Base-by-base conservation (phyloP, 805 yeast genomes). In the Starmerella bacillaris region DNA sequence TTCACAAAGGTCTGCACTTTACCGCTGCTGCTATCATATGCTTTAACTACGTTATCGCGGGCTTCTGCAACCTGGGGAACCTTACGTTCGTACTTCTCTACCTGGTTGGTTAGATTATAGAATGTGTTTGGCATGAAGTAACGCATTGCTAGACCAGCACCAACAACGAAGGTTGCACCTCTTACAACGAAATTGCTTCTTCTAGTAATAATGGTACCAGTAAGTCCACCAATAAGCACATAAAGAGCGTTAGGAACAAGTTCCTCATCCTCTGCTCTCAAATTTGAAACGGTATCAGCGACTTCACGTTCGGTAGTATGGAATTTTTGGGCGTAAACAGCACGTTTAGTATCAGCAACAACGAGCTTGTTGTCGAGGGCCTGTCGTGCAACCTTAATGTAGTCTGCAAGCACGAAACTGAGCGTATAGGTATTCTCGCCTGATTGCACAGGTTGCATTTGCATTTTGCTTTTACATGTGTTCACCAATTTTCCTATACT, bases 201-300 rank as follows among this genome's bases (percentile, higher is more conserved):
- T 48, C 92, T 76, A 2, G 89, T 70, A 33, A 73, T 47, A 35
- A 80, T 73, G 31, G 76, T 67, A 26, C 93, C 93, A 5, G 80
- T 58, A 36, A 82, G 61, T 2, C 71, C 65, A 11, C 80, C 83
- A 20, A 79, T 67, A 7, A 71, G 51, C 27, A 82, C 63, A 51
- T 78, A 82, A 21, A 78, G 55, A 3, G 72, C 56, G 42, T 75
- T 76, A 11, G 93, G 89, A 33, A 77, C 61, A 34, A 79, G 55
- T 33, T 71, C 78, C 57, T 82, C 93, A 28, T 63, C 56, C 45
- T 60, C 68, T 40, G 68, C 63, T 52, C 74, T 82, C 44, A 82
- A 63, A 12, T 63, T 62, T 19, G 83, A 63, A 8, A 78, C 54
- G 1, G 86, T 74, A 21, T 62, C 52, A 6, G 78, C 66, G 34